A percentile compares a stretch with the other conserved stretches of the same genome.
These are phyloP conservation scores for Zygoascus hellenicus DNA, from an alignment of 1,139 yeast species.

Conservation along the genomic window DNA sequence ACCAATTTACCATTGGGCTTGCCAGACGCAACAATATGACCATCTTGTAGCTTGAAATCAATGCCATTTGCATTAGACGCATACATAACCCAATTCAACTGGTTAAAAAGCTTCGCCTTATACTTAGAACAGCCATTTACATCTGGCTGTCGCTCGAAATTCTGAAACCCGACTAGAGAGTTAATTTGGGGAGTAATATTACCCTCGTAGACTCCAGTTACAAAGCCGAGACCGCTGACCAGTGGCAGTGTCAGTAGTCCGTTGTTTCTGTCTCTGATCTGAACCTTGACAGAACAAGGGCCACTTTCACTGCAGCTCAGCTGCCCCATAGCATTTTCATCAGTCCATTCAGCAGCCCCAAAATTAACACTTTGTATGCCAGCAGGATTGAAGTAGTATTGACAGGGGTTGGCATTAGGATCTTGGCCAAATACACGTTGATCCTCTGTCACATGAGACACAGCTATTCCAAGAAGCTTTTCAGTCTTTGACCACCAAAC, in stretches of 20 bases:
- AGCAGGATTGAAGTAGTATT: conserved; percentile 36
- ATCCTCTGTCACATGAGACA: conserved; percentile 55
- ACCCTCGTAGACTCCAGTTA: conserved; percentile 62
- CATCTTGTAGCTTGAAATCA: conserved; percentile 42
- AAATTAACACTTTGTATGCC: conserved; percentile 35
- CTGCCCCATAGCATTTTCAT: conserved; percentile 18
- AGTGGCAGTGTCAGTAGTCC: conserved; percentile 45
- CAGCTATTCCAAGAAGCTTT: conserved; percentile 51
- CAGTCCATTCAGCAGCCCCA: conserved; percentile 30
- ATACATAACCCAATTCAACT: conserved; percentile 55
- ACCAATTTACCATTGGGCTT: conserved; percentile 28
- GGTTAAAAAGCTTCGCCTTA: conserved; percentile 39
- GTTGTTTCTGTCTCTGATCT: conserved; percentile 47
- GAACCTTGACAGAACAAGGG: conserved; percentile 50
- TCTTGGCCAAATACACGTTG: conserved; percentile 65
- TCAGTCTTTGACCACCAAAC: conserved; percentile 52
- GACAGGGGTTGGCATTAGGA: conserved; percentile 28
- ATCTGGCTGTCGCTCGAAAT: conserved; percentile 33
- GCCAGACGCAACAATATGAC: conserved; percentile 37
- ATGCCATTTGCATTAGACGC: conserved; percentile 45
- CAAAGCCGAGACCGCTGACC: conserved; percentile 72
- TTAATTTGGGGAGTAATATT: conserved; percentile 48
- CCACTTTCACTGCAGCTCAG: conserved; percentile 27
- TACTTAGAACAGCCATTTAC: conserved; percentile 39
- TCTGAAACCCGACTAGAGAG: conserved; percentile 53